Percentiles rank a stretch among this genome's conserved stretches.
Conservation (phyloP, 2,329 filamentous ascomycete species). For the Rutstroemia sp. region DNA sequence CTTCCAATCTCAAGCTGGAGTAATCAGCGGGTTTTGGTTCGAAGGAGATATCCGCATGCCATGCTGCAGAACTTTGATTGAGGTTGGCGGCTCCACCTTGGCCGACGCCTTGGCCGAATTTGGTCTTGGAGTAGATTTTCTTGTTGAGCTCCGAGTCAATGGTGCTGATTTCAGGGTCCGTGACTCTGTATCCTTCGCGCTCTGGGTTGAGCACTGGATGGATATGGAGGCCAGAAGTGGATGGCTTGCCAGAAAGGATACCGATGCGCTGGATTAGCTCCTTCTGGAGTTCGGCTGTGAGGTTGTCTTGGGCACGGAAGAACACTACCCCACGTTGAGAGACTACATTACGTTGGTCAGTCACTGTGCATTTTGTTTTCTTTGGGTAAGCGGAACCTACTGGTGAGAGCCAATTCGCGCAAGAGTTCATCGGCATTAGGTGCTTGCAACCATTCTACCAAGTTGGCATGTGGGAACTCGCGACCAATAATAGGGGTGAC, state of each 20-base stretch:
- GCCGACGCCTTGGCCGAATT: neutral
- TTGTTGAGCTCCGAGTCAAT: slow-evolving; percentile 51
- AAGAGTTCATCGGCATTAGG: slow-evolving; percentile 40
- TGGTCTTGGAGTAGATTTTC: slow-evolving; percentile 36
- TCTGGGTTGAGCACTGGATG: slow-evolving; percentile 50
- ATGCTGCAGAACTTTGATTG: slow-evolving; percentile 40
- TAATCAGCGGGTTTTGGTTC: slow-evolving; percentile 59
- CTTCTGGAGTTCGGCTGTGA: slow-evolving; percentile 59
- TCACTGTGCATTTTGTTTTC: neutral
- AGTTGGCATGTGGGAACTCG: slow-evolving; percentile 36
- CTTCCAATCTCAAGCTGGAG: slow-evolving; percentile 46
- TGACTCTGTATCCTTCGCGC: slow-evolving; percentile 36
- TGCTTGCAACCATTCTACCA: slow-evolving; percentile 40
- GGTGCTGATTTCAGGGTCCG: slow-evolving; percentile 54
- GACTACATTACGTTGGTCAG: slow-evolving; percentile 36
- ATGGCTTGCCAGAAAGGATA: slow-evolving; percentile 47
- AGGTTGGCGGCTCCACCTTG: slow-evolving; percentile 12
- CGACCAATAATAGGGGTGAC: slow-evolving; percentile 40
- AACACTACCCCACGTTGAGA: slow-evolving; percentile 64
- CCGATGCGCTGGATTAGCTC: slow-evolving; percentile 53
- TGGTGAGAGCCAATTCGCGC: slow-evolving; percentile 41
- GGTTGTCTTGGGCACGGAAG: slow-evolving; percentile 55
- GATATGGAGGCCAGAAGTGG: slow-evolving; percentile 50
- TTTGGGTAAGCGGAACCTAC: slow-evolving; percentile 16
- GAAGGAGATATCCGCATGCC: slow-evolving; percentile 59